These are phyloP conservation scores for Eucalyptus sp. DNA, from an alignment of 345 rosid species.

Conservation along the genomic window DNA sequence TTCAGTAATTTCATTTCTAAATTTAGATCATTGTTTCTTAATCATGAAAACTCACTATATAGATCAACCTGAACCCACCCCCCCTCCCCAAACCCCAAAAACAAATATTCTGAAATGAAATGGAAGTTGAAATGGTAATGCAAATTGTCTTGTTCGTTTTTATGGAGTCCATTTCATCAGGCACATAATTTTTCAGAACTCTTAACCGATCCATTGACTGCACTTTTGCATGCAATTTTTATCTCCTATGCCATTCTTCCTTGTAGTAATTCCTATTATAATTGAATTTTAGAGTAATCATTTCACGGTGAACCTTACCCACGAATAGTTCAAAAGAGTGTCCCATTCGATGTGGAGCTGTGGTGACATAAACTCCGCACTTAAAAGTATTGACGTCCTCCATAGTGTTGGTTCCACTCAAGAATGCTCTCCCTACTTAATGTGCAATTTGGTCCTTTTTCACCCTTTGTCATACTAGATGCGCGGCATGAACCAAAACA, in stretches of 20 bases:
- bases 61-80: not conserved
- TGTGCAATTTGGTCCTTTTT: not conserved
- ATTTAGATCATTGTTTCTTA: not conserved
- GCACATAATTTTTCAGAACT: not conserved
- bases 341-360: too few relatives aligned
- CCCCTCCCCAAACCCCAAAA: too few relatives aligned
- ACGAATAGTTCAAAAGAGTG: too few relatives aligned
- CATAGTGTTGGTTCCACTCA: not conserved
- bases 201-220: not conserved
- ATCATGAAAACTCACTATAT: too few relatives aligned
- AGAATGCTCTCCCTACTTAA: not conserved
- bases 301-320: not conserved
- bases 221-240: not conserved
- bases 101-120: too few relatives aligned
- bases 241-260: too few relatives aligned
- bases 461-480: not conserved
- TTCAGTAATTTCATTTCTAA: not conserved
- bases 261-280: too few relatives aligned
- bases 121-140: too few relatives aligned
- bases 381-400: not conserved
- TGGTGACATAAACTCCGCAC: too few relatives aligned
- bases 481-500: rapidly evolving
- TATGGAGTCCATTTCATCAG: rapidly evolving
- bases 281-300: not conserved
- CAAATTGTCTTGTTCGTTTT: rapidly evolving